phyloP scores from a whole-genome alignment of 495 filamentous ascomycete species.

The Penicillium dipodomyicola region DNA sequence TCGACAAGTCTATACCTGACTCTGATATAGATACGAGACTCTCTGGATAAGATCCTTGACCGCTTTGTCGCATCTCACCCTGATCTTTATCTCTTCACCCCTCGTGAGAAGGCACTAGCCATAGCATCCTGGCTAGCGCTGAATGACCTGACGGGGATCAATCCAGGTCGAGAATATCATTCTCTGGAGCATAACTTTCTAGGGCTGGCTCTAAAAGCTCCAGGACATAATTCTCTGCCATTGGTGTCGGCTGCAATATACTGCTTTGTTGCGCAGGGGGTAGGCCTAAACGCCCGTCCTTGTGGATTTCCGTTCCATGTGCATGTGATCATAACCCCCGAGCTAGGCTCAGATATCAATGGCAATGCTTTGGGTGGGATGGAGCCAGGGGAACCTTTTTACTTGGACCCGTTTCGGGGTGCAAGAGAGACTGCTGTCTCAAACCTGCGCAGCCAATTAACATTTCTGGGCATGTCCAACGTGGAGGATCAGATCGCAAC shows the following conservation, averaged over 20 bases:
- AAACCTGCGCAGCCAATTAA: conserved; percentile 58
- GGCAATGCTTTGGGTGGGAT: conserved; percentile 50
- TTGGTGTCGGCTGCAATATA: conserved; percentile 74
- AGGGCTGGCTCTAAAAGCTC: conserved; percentile 61
- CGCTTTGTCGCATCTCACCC: conserved; percentile 50
- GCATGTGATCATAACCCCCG: conserved; percentile 65
- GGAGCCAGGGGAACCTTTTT: conserved; percentile 58
- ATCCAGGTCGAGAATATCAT: conserved; percentile 62
- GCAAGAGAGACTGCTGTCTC: conserved; percentile 60
- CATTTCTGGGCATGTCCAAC: conserved; percentile 57
- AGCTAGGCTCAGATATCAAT: conserved; percentile 59
- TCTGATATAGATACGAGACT: conserved; percentile 50
- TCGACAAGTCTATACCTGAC: conserved; percentile 10
- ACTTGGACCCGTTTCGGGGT: conserved; percentile 78
- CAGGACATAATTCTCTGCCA: conserved; percentile 69
- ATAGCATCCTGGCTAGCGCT: conserved; percentile 64
- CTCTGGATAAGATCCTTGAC: conserved; percentile 62
- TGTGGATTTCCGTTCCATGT: conserved; percentile 80
- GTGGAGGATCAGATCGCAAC: conserved; percentile 50
- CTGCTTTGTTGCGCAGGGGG: conserved; percentile 60
- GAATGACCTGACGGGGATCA: conserved; percentile 66
- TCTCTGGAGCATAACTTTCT: conserved; percentile 83
- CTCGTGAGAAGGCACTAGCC: conserved; percentile 63
- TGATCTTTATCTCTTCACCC: conserved; percentile 49
- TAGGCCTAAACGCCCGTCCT: conserved; percentile 68